phyloP scores from a whole-genome alignment of 768 basidiomycete species.

The Rhizopogon roseolus region DNA sequence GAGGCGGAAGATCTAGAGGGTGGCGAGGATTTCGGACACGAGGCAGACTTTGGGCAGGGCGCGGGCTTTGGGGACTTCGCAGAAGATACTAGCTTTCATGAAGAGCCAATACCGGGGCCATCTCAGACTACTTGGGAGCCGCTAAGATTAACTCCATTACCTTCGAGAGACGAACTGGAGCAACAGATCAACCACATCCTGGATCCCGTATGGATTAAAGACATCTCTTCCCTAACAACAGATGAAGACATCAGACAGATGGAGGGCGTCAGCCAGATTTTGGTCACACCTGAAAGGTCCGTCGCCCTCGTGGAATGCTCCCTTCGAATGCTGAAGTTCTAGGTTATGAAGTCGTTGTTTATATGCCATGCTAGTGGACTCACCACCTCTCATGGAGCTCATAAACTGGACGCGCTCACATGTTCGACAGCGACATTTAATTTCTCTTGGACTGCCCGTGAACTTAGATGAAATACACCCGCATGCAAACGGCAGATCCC shows the following conservation, averaged over 20 bases:
- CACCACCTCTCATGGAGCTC: conserved; percentile 73
- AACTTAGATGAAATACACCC: conserved; percentile 92
- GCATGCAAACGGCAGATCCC: conserved; percentile 52
- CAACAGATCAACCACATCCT: conserved; percentile 64
- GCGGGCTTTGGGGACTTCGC: conserved; percentile 33
- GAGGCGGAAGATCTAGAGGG: conserved; percentile 41
- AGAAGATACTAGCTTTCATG: conserved; percentile 19
- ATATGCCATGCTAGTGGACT: conserved; percentile 66
- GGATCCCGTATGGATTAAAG: conserved; percentile 57
- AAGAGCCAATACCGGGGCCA: conserved; percentile 34
- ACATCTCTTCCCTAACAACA: conserved; percentile 49
- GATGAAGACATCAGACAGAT: conserved; percentile 74
- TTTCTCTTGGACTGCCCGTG: conserved; percentile 88
- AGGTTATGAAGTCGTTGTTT: conserved; percentile 60
- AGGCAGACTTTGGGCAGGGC: conserved; percentile 32
- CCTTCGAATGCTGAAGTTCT: conserved; percentile 11
- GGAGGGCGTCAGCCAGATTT: conserved; percentile 75
- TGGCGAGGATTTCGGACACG: conserved; percentile 10
- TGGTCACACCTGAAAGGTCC: conserved; percentile 74
- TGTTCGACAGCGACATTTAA: conserved; percentile 86
- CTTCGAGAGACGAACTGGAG: conserved; percentile 51
- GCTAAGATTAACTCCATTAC: conserved; percentile 60
- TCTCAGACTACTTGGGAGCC: conserved; percentile 53
- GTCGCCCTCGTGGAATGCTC: conserved; percentile 11
- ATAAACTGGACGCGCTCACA: conserved; percentile 93